A percentile compares a stretch with the other conserved stretches of the same genome.
Evolutionary conservation across 768 basidiomycete genomes (phyloP).

Genomic region (Mrakia hoshinonis): DNA sequence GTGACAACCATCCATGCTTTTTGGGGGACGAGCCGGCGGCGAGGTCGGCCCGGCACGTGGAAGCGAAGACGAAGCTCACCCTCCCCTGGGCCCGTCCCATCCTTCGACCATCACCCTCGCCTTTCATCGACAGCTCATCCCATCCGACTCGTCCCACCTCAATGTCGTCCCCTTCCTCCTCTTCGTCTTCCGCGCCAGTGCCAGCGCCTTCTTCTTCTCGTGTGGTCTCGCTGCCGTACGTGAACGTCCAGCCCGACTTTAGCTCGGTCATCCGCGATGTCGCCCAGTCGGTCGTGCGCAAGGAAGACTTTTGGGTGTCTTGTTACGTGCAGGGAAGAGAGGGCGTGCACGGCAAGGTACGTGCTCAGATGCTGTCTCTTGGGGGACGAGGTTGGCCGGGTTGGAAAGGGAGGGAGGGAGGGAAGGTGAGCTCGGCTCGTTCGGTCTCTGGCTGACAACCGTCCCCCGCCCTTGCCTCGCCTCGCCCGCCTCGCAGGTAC

Average conservation of each 20-base stretch:
- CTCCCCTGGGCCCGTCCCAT: too few species aligned
- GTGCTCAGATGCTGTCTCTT: not conserved
- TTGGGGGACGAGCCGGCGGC: too few species aligned
- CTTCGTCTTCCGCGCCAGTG: too few species aligned
- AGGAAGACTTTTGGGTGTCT: constrained; percentile 11
- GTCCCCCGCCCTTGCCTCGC: not conserved
- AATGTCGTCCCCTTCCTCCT: too few species aligned
- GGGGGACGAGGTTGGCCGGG: not conserved
- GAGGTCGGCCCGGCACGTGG: too few species aligned
- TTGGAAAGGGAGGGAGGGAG: not conserved
- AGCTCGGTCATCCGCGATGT: constrained; percentile 14
- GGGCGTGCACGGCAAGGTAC: constrained; percentile 11
- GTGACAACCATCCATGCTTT: too few species aligned
- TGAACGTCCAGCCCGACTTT: constrained; percentile 17
- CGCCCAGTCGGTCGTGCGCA: constrained; percentile 8
- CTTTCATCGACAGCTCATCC: too few species aligned
- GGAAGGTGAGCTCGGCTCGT: not conserved
- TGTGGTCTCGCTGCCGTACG: not conserved
- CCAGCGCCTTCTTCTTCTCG: too few species aligned
- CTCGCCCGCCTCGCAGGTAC: not conserved
- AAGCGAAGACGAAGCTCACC: too few species aligned
- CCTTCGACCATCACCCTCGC: too few species aligned
- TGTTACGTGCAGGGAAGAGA: not conserved
- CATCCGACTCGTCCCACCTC: too few species aligned
- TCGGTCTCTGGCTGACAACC: not conserved